These are phyloP conservation scores for Pilaira anomala DNA, from an alignment of 192 early-diverging fungal species.

Conservation along the genomic window DNA sequence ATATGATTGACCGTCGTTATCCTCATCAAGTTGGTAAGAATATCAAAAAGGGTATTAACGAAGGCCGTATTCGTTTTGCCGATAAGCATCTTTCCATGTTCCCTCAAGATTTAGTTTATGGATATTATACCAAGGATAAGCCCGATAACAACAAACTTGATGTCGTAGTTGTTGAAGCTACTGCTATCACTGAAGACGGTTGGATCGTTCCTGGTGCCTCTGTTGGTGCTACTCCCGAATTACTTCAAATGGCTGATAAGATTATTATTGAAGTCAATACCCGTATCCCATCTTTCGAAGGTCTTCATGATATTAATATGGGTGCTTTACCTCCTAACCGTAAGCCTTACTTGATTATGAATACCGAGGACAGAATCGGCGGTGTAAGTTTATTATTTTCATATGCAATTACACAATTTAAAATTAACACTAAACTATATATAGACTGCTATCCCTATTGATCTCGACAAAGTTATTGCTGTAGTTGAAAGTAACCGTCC, in stretches of 20 bases:
- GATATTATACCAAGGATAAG: slow-evolving; percentile 11
- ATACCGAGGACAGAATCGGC: slow-evolving; percentile 39
- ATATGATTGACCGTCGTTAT: slow-evolving; percentile 45
- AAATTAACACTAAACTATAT: background rate
- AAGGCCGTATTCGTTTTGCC: slow-evolving; percentile 40
- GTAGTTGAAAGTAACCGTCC: slow-evolving; percentile 35
- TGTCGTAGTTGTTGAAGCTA: slow-evolving; percentile 40
- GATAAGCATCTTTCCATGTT: slow-evolving; percentile 48
- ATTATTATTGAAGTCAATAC: slow-evolving; percentile 45
- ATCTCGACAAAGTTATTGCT: slow-evolving; percentile 39
- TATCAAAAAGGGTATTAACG: slow-evolving; percentile 40
- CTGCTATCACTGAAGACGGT: slow-evolving; percentile 42
- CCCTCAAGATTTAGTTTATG: slow-evolving; percentile 38
- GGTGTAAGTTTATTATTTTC: slow-evolving; percentile 10
- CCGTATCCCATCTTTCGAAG: slow-evolving; percentile 40
- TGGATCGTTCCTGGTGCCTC: slow-evolving; percentile 42
- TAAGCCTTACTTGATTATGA: slow-evolving; percentile 41
- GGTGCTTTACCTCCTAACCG: slow-evolving; percentile 35
- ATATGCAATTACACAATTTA: background rate
- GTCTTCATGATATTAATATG: slow-evolving; percentile 38
- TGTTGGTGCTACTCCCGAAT: slow-evolving; percentile 42
- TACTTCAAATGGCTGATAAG: slow-evolving; percentile 42
- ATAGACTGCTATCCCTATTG: slow-evolving; percentile 35
- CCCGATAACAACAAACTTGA: slow-evolving; percentile 27
- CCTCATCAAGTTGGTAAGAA: slow-evolving; percentile 41